Evolutionary conservation across 2,329 filamentous ascomycete genomes (phyloP).

Genomic region (Colletotrichum limetticola): DNA sequence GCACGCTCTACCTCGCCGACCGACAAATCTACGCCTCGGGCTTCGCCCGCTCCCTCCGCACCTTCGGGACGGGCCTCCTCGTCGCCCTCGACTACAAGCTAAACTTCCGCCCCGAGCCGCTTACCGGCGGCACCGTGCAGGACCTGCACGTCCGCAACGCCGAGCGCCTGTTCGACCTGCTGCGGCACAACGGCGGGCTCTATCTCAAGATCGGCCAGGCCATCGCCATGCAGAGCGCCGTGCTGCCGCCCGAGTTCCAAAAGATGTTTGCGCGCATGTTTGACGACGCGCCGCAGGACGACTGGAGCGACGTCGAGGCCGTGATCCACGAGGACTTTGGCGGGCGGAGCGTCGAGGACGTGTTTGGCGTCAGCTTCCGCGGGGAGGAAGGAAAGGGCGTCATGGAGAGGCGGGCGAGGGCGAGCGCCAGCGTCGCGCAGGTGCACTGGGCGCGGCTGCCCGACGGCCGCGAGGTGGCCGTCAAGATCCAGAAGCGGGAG

Average conservation of each 20-base stretch:
- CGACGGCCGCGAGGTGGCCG: conserved; percentile 90
- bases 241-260: conserved; percentile 94
- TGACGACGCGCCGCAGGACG: conserved; percentile 94
- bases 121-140: conserved; percentile 76
- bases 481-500: conserved; percentile 97
- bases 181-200: conserved; percentile 88
- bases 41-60: conserved; percentile 80
- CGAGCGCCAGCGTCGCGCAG: conserved; percentile 93
- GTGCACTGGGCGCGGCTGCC: conserved; percentile 91
- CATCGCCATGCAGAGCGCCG: conserved; percentile 96
- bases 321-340: conserved; percentile 92
- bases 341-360: conserved; percentile 84
- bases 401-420: conserved; percentile 70
- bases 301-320: conserved; percentile 84
- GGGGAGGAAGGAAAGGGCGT: conserved; percentile 75
- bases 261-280: conserved; percentile 98
- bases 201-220: conserved; percentile 99
- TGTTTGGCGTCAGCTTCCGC: conserved; percentile 88
- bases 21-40: conserved; percentile 81
- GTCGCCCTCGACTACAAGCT: conserved; percentile 95
- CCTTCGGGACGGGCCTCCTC: conserved; percentile 81
- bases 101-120: conserved; percentile 87
- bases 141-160: conserved; percentile 88
- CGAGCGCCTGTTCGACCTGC: conserved; percentile 81
- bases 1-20: conserved; percentile 76